Base-by-base conservation (phyloP, 176 grass and related monocot genomes). In the Otatea glauca region DNA sequence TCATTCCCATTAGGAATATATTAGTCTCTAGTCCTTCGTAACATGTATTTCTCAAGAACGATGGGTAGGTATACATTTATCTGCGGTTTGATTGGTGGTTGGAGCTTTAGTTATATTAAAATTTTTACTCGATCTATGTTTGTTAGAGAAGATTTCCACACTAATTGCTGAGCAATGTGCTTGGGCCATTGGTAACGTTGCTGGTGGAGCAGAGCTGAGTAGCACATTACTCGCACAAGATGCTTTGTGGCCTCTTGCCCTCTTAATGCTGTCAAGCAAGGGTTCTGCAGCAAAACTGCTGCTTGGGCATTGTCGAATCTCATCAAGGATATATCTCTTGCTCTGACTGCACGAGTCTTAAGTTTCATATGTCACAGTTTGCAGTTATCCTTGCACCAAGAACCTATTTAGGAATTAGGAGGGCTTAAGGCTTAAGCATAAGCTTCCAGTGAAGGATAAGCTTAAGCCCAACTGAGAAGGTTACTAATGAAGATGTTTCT, bases 291-390 rank as follows among this genome's bases (percentile, higher is more conserved):
- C 91, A 84, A 94, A 78, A 99, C 93, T 60, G 88, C 96, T 85
- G 83, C 96, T 87, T 96, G 93, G 93, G 96, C 96, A 72, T 83
- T 98, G 82, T 96, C 96, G 72, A 98, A 98, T 94, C 93, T 98
- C 79, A 92, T 98, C 78, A 98, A 98, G 93, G 96, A 90, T 86
- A 45, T 86, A 45, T 66, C 39, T 70, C 45, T 68, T 80, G 13
- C 24, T 83, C 43, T 61, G 39, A 27, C 53, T 58, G 0, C 60
- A 32, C 54, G 44, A 34, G 11, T 61, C 23, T 66, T 16, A 85
- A 23, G 7, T 84, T 90, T 74, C 43, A 79, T 51, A 68, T 69
- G 64, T 20, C 64, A 71, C 34, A 37, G 0, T 45, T 72, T 21
- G n/a, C 51, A 39, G 27, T 21, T 62, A 8, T 54, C 43, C 10